Evolutionary conservation across 2,329 filamentous ascomycete species (phyloP).

Genomic region (Aspergillus awamori): DNA sequence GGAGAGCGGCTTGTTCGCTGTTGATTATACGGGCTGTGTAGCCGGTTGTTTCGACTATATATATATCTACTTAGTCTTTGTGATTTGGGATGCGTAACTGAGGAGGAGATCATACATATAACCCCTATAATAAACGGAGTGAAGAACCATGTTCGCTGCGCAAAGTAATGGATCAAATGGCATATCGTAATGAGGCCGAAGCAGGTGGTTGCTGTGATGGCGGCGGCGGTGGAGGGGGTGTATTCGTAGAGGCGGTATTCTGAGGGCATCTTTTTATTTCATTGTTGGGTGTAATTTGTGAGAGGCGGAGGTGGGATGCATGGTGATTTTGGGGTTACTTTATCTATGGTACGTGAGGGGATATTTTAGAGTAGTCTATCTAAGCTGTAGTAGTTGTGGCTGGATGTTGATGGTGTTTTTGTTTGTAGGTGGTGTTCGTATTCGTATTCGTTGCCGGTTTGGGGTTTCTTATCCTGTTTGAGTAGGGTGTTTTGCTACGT

Average conservation of each 20-base stretch:
- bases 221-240: neutral
- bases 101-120: neutral
- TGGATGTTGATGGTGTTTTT: neutral
- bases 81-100: too few species aligned
- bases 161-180: neutral
- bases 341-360: too few species aligned
- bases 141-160: slow-evolving; percentile 5
- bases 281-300: too few species aligned
- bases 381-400: neutral
- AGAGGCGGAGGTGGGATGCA: neutral
- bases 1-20: neutral
- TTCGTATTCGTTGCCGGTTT: neutral
- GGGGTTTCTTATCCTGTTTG: neutral
- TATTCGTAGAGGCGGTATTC: slow-evolving; percentile 1
- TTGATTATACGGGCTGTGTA: slow-evolving; percentile 1
- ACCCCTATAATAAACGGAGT: slow-evolving; percentile 1
- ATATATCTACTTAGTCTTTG: too few species aligned
- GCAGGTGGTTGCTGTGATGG: neutral
- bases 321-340: neutral
- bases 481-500: neutral
- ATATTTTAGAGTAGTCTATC: neutral
- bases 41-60: slow-evolving; percentile 2
- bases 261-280: neutral
- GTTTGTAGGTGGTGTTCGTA: neutral
- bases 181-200: neutral